A percentile compares a stretch with the other conserved stretches of the same genome.
These are phyloP conservation scores for Ascochyta rabiei DNA, from an alignment of 2,329 filamentous ascomycete genomes.

Conservation along the genomic window DNA sequence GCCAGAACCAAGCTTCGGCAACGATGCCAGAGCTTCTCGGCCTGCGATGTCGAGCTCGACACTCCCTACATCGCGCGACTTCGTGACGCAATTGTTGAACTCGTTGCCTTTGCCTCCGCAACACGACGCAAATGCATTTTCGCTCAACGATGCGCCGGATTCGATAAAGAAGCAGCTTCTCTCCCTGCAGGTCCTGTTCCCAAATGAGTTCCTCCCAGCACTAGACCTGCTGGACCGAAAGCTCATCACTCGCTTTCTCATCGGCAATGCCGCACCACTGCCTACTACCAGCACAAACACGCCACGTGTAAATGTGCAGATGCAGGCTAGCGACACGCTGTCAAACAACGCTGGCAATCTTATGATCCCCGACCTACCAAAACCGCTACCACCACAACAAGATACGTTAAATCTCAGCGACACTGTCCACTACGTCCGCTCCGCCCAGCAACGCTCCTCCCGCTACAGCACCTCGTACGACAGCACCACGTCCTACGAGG, in stretches of 20 bases:
- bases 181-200: conserved; percentile 78
- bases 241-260: conserved; percentile 64
- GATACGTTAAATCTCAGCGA: neutral
- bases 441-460: conserved; percentile 55
- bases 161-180: conserved; percentile 61
- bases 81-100: conserved; percentile 43
- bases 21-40: conserved; percentile 12
- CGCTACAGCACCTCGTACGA: conserved; percentile 38
- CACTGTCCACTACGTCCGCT: conserved; percentile 63
- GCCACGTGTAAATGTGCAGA: neutral
- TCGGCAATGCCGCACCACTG: conserved; percentile 8
- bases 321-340: neutral
- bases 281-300: neutral
- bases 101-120: conserved; percentile 26
- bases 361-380: too few relatives aligned
- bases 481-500: conserved; percentile 63
- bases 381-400: neutral
- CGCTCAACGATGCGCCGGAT: conserved; percentile 43
- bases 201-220: conserved; percentile 78
- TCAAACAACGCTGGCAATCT: neutral
- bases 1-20: conserved; percentile 14
- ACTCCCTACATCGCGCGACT: conserved; percentile 33
- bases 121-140: conserved; percentile 47
- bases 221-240: conserved; percentile 84
- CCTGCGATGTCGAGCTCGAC: conserved; percentile 18